Conservation (phyloP, 352 stramenopile genomes). For the Phytophthora europaea region DNA sequence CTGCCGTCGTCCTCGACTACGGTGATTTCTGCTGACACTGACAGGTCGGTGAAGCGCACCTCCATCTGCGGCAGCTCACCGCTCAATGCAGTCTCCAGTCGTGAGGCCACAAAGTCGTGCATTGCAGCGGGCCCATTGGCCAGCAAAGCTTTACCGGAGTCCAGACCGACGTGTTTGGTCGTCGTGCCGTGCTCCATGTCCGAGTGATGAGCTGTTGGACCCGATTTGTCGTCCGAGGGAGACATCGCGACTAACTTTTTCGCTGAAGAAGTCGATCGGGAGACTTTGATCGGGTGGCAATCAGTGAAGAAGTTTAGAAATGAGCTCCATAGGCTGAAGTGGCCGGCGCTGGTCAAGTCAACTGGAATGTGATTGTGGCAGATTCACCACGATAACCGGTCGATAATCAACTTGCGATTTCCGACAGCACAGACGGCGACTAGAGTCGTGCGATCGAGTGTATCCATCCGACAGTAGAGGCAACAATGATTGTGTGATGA, state of each 20-base stretch:
- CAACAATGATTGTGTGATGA: neutral
- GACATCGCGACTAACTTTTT: neutral
- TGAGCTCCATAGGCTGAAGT: neutral
- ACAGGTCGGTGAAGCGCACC: conserved; percentile 60
- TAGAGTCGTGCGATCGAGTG: neutral
- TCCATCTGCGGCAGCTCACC: conserved; percentile 54
- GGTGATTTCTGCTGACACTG: conserved; percentile 54
- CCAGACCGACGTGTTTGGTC: conserved; percentile 31
- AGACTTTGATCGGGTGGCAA: neutral
- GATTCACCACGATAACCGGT: neutral
- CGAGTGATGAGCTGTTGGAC: neutral
- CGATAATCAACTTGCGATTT: neutral
- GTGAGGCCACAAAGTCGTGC: conserved; percentile 50
- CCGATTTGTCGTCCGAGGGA: neutral
- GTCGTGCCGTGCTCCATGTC: conserved; percentile 25
- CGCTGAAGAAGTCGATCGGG: conserved; percentile 1
- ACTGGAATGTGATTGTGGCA: neutral
- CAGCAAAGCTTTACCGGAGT: conserved; percentile 41
- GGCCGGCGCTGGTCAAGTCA: neutral
- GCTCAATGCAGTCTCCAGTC: conserved; percentile 51
- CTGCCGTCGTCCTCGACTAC: conserved; percentile 35
- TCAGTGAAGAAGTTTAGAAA: conserved; percentile 7
- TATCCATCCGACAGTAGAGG: conserved; percentile 1
- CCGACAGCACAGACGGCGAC: neutral
- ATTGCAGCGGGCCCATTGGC: conserved; percentile 48